Evolutionary conservation across 2,329 filamentous ascomycete species (phyloP), one percentile per base, ranked within the genome.

Genomic region (Thyridium curvatum): DNA sequence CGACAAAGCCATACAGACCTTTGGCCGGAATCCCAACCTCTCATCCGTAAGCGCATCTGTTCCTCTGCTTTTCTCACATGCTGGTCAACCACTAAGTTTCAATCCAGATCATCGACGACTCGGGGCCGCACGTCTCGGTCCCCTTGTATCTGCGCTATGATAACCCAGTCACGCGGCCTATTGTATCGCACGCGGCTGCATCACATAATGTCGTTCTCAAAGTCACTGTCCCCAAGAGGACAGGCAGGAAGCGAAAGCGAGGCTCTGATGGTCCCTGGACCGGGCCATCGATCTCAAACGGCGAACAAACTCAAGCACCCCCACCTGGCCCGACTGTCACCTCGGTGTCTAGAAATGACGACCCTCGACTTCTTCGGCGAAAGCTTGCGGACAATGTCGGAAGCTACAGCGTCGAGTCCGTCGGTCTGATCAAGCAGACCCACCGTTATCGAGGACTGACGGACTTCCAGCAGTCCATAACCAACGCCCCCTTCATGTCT

Each of bases 141-240:
- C 83, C 83, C 2, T 64, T 94, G n/a, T 86, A 84, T 50, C 69
- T 97, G 39, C 80, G 86, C 16, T 86, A 85, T 17, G 77, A 88
- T 46, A 88, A 94, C 58, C 82, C 84, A 3, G 79, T 87, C 52
- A 81, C 85, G 51, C 83, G 84, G 49, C 86, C 86, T 8, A 69
- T 95, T 44, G 69, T 84, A 49, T 95, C 91, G 8, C 81, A 82
- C 32, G 85, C 83, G 54, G 77, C 82, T 26, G 65, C 77, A 15
- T 85, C 87, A 9, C 86, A 89, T 55, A 94, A 96, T 54, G 66
- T 97, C 15, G 72, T 97, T 15, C 70, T 98, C 38, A 90, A 89
- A 57, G 73, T 98, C 40, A 89, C 84, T 0, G 79, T 97, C 1
- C 91, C 93, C 0, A 93, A 82, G 59, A 72, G 87, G 40, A 96